Evolutionary conservation across 805 yeast species (phyloP).

Genomic region (Saturnispora quitensis): DNA sequence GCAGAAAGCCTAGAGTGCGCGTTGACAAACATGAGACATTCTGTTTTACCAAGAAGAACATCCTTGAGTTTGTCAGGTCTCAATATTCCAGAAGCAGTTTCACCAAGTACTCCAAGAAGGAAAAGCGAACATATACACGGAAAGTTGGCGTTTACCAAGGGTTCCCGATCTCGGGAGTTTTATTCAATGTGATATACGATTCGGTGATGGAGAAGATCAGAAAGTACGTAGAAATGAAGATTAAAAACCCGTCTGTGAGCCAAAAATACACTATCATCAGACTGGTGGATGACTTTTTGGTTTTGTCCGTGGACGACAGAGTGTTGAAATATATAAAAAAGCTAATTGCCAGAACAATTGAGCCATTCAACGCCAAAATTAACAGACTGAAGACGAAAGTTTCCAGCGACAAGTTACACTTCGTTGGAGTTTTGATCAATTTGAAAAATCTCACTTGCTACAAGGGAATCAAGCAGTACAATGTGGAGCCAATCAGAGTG

Average conservation of each 20-base stretch:
- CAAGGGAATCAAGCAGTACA: constrained; percentile 22
- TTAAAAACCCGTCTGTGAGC: neutral
- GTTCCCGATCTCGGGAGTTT: constrained; percentile 58
- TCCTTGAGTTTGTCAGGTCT: constrained; percentile 36
- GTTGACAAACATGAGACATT: constrained; percentile 14
- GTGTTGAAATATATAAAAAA: constrained; percentile 26
- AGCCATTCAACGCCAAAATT: constrained; percentile 33
- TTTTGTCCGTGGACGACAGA: constrained; percentile 41
- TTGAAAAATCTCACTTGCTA: constrained; percentile 27
- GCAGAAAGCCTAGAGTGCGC: neutral
- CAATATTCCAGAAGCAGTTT: constrained; percentile 49
- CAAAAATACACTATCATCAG: constrained; percentile 39
- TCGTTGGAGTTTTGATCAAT: constrained; percentile 36
- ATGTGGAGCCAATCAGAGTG: constrained; percentile 7
- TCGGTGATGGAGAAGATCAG: constrained; percentile 34
- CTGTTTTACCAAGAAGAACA: constrained; percentile 32
- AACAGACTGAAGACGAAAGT: constrained; percentile 32
- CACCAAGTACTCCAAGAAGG: constrained; percentile 21
- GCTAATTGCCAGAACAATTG: constrained; percentile 30
- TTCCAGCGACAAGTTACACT: constrained; percentile 22
- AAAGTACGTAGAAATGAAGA: constrained; percentile 14
- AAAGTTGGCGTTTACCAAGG: constrained; percentile 80
- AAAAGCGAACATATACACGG: constrained; percentile 33
- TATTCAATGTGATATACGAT: constrained; percentile 70
- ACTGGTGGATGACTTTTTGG: constrained; percentile 77